A percentile compares a stretch with the other conserved stretches of the same genome.
Conservation (phyloP, 2,329 filamentous ascomycete genomes). For the Fusarium veterinarium region DNA sequence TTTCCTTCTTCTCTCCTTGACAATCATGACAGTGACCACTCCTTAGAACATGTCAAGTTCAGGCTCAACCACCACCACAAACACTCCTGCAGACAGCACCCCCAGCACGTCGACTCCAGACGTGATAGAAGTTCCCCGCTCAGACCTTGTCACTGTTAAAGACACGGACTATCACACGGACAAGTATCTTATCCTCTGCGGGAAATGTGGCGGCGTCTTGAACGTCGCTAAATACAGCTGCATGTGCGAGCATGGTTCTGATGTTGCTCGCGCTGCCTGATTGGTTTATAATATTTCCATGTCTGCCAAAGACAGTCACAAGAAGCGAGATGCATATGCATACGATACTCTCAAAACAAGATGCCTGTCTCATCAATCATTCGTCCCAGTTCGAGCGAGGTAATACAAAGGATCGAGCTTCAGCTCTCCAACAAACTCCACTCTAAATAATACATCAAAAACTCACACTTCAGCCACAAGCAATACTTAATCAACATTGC, state of each 20-base stretch:
- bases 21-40: neutral
- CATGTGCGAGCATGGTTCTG: constrained; percentile 14
- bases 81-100: neutral
- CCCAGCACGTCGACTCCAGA: constrained; percentile 6
- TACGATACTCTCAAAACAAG: neutral
- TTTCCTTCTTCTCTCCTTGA: neutral
- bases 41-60: constrained; percentile 18
- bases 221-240: constrained; percentile 19
- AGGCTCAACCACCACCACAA: neutral
- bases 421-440: neutral
- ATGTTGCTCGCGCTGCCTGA: constrained; percentile 26
- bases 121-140: constrained; percentile 23
- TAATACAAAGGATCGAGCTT: neutral
- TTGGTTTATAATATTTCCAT: neutral
- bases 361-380: neutral
- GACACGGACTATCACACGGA: constrained; percentile 20
- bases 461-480: neutral
- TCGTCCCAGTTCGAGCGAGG: neutral
- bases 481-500: neutral
- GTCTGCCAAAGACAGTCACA: neutral
- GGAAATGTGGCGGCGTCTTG: constrained; percentile 23
- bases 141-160: constrained; percentile 10
- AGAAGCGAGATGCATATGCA: neutral
- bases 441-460: neutral
- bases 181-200: constrained; percentile 16